A percentile compares a stretch with the other conserved stretches of the same genome.
Evolutionary conservation across 768 basidiomycete genomes (phyloP).

Genomic region (Imleria badia): DNA sequence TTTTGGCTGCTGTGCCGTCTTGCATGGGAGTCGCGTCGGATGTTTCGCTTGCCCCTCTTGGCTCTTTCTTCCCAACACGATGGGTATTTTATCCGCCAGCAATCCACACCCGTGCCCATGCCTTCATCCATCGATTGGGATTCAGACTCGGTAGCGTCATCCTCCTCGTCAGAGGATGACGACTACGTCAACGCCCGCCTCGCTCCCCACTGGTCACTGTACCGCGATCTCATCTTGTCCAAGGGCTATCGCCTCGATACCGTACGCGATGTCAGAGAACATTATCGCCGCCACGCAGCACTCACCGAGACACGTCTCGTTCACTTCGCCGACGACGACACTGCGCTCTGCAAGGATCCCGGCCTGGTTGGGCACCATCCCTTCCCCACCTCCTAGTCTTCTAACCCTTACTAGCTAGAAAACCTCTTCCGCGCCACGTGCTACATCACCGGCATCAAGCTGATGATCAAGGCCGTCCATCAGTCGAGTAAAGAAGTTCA

Average conservation of each 20-base stretch:
- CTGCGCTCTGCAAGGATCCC: conserved; percentile 66
- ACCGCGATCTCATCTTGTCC: conserved; percentile 44
- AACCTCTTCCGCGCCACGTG: conserved; percentile 69
- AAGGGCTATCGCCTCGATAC: conserved; percentile 69
- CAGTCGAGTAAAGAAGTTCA: conserved; percentile 60
- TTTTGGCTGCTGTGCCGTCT: conserved; percentile 81
- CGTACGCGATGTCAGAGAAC: conserved; percentile 60
- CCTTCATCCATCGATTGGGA: conserved; percentile 62
- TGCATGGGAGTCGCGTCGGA: conserved; percentile 23
- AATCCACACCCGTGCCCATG: conserved; percentile 28
- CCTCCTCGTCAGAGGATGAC: conserved; percentile 50
- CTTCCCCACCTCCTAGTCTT: background rate
- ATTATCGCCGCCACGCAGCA: conserved; percentile 43
- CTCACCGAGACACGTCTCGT: conserved; percentile 14
- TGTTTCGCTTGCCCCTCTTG: too few species aligned
- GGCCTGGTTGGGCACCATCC: conserved; percentile 52
- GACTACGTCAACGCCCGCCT: conserved; percentile 54
- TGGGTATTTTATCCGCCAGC: conserved; percentile 11
- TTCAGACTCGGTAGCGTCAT: conserved; percentile 32
- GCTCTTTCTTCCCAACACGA: too few species aligned
- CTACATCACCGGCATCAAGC: conserved; percentile 46
- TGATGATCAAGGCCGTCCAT: conserved; percentile 72
- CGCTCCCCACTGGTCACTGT: conserved; percentile 60
- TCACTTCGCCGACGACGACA: conserved; percentile 44
- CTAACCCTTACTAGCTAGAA: conserved; percentile 50